Conservation (phyloP, 352 stramenopile species). For the Pythium phragmiticola region DNA sequence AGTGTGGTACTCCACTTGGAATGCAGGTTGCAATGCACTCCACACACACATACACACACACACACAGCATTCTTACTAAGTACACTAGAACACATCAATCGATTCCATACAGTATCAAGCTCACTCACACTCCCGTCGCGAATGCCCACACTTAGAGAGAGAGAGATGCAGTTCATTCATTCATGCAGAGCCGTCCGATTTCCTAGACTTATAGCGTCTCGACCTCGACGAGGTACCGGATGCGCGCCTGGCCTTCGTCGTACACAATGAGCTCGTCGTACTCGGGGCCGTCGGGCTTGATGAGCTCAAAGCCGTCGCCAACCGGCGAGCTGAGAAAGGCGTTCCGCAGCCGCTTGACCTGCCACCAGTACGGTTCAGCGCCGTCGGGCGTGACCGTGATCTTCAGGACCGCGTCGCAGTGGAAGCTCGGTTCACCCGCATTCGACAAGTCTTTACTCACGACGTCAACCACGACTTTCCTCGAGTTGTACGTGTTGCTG, state of each 20-base stretch:
- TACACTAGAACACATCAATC: background rate
- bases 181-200: too few relatives aligned
- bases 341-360: constrained; percentile 58
- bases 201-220: constrained; percentile 25
- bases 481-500: constrained; percentile 12
- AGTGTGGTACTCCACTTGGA: background rate
- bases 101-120: background rate
- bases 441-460: constrained; percentile 30
- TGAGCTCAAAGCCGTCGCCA: constrained; percentile 30
- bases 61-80: background rate
- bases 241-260: constrained; percentile 65
- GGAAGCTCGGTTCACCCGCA: background rate
- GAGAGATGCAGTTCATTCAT: too few relatives aligned
- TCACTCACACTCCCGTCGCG: background rate
- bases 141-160: too few relatives aligned
- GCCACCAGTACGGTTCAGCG: constrained; percentile 32
- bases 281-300: constrained; percentile 11
- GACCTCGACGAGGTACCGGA: constrained; percentile 79
- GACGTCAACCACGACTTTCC: constrained; percentile 49
- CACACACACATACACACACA: background rate
- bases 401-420: constrained; percentile 29
- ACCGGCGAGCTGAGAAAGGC: constrained; percentile 20
- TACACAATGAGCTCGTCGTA: constrained; percentile 79
- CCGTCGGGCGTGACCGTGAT: constrained; percentile 17
- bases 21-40: constrained; percentile 24